Conservation (phyloP, 345 rosid genomes). For the Noccaea bulbosa region DNA sequence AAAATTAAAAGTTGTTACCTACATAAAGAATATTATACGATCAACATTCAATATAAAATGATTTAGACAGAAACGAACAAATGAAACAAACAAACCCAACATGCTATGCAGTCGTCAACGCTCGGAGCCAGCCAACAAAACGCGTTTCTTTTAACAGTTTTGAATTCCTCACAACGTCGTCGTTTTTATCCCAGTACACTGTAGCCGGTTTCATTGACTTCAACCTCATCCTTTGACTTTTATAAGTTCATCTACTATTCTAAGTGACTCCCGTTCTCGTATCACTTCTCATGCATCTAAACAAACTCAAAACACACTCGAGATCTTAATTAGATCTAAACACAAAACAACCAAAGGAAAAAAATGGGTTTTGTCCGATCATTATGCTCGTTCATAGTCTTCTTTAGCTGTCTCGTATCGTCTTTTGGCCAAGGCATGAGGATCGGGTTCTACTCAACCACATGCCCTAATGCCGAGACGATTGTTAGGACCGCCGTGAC, state of each 20-base stretch:
- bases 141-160: neutral
- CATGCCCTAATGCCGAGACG: conserved; percentile 50
- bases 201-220: conserved; percentile 34
- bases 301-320: conserved; percentile 17
- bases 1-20: no score
- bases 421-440: conserved; percentile 39
- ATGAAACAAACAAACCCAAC: no score
- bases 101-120: no score
- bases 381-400: neutral
- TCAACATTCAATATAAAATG: no score
- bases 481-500: conserved; percentile 41
- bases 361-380: conserved; percentile 22
- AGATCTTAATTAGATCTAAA: neutral
- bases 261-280: conserved; percentile 20
- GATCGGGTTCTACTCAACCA: conserved; percentile 49
- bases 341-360: neutral
- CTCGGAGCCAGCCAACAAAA: no score
- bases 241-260: conserved; percentile 21
- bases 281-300: conserved; percentile 37
- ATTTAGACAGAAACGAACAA: no score
- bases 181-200: conserved; percentile 11
- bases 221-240: conserved; percentile 13
- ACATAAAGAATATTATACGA: no score
- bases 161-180: neutral
- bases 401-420: conserved; percentile 1